Evolutionary conservation across 208 protist genomes (phyloP), one percentile per base, ranked within the genome.

Genomic region (Wallacemonas sp.): DNA sequence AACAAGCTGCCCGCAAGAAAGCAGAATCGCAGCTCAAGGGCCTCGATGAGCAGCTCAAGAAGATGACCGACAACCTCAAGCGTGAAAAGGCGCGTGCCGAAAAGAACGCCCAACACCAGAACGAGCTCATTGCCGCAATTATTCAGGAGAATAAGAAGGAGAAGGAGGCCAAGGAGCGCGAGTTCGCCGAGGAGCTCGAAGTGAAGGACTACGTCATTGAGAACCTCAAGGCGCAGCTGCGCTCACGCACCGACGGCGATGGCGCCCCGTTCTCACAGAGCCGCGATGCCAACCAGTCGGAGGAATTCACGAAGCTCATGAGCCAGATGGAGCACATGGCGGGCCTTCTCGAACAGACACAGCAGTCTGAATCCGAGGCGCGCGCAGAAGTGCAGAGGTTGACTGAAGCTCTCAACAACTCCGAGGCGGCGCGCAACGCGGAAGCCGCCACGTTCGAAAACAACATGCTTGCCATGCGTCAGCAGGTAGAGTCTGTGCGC

Each of bases 131-230:
- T 65, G 81, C 85, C 16, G 88, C 88, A 46, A 90, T 94, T 36
- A 77, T 89, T 12, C 84, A 91, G 34, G 88, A 91, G 52, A 90
- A 94, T 66, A 90, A 91, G 61, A 90, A 87, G 56, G 84, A 94
- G 72, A 90, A 85, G 75, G 84, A 94, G 65, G 85, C 85, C 19
- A 90, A 88, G 76, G 88, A 94, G 70, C 84, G 88, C 21, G 88
- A 90, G 80, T 83, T 85, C 69, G 83, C 88, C 12, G 88, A 94
- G 70, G 70, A 89, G 52, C 70, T 91, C 11, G 82, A 85, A 55
- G 69, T 76, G 48, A 94, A 94, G 65, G 83, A 90, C 60, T 88
- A 90, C 52, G 68, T 91, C 30, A 91, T 94, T 70, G 81, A 90
- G 55, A 90, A 86, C 62, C 69, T 93, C 56, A 86, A 86, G 55